phyloP scores from a whole-genome alignment of 2,329 filamentous ascomycete genomes.

The Beauveria scarabaeidicola region DNA sequence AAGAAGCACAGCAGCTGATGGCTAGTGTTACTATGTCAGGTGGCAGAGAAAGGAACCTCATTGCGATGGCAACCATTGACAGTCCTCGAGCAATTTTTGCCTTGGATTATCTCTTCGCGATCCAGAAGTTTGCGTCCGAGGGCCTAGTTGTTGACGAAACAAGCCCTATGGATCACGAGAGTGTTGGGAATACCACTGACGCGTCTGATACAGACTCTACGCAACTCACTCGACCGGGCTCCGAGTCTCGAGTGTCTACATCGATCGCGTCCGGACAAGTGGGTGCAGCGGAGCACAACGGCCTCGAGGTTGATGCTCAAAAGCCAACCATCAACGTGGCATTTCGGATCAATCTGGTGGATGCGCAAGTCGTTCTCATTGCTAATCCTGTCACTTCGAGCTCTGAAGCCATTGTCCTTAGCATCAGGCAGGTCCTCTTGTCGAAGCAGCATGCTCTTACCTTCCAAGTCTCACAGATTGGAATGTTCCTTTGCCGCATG shows the following conservation, averaged over 20 bases:
- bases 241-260: slow-evolving; percentile 23
- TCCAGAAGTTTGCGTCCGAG: slow-evolving; percentile 73
- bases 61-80: slow-evolving; percentile 88
- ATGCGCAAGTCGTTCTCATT: slow-evolving; percentile 92
- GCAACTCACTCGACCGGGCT: slow-evolving; percentile 36
- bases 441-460: slow-evolving; percentile 92
- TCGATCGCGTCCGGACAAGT: slow-evolving; percentile 18
- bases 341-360: slow-evolving; percentile 87
- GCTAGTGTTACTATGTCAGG: slow-evolving; percentile 89
- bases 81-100: slow-evolving; percentile 93
- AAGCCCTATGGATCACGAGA: slow-evolving; percentile 41
- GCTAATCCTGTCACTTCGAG: slow-evolving; percentile 84
- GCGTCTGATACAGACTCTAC: slow-evolving; percentile 53
- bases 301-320: not conserved
- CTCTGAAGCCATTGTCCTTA: slow-evolving; percentile 92
- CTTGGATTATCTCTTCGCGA: slow-evolving; percentile 85
- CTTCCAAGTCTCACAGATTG: slow-evolving; percentile 84
- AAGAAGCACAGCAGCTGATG: slow-evolving; percentile 96
- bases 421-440: slow-evolving; percentile 85
- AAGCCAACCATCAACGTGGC: slow-evolving; percentile 58
- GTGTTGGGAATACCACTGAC: slow-evolving; percentile 47
- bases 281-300: not conserved
- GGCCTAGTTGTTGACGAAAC: slow-evolving; percentile 57
- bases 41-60: slow-evolving; percentile 69
- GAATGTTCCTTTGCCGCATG: slow-evolving; percentile 99